These are phyloP conservation scores for Aspergillus ostianus DNA, from an alignment of 495 filamentous ascomycete species.

Conservation along the genomic window DNA sequence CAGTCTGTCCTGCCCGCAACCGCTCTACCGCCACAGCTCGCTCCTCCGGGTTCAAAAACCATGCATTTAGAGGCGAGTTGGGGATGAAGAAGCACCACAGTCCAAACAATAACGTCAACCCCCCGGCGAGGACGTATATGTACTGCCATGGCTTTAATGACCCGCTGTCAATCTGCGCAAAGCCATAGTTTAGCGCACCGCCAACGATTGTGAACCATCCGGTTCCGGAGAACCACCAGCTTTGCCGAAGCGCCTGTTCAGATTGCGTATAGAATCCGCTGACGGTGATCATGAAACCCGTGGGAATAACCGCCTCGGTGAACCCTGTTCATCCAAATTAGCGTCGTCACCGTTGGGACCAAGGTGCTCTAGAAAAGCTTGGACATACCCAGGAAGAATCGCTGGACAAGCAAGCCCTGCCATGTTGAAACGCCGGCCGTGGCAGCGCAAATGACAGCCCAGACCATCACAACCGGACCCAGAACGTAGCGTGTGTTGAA, in stretches of 20 bases:
- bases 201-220: slow-evolving; percentile 69
- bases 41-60: slow-evolving; percentile 52
- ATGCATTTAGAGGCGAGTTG: slow-evolving; percentile 51
- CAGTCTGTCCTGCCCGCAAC: slow-evolving; percentile 50
- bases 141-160: slow-evolving; percentile 62
- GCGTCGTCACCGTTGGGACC: too few species aligned
- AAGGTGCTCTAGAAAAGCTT: neutral
- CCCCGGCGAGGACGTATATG: slow-evolving; percentile 65
- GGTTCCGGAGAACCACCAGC: slow-evolving; percentile 67
- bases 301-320: slow-evolving; percentile 65
- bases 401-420: slow-evolving; percentile 62
- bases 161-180: slow-evolving; percentile 60
- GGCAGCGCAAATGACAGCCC: slow-evolving; percentile 65
- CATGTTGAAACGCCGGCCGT: slow-evolving; percentile 64
- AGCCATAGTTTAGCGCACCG: slow-evolving; percentile 65
- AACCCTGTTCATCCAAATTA: slow-evolving; percentile 45
- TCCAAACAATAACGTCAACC: slow-evolving; percentile 63
- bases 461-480: slow-evolving; percentile 61
- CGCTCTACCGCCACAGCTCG: slow-evolving; percentile 53
- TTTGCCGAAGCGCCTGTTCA: slow-evolving; percentile 65
- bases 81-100: slow-evolving; percentile 57
- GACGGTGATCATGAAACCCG: slow-evolving; percentile 65
- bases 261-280: slow-evolving; percentile 64
- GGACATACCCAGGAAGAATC: slow-evolving; percentile 59
- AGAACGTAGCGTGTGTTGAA: slow-evolving; percentile 63